Evolutionary conservation across 2,329 filamentous ascomycete genomes (phyloP).

Genomic region (Cercospora nicotianae): DNA sequence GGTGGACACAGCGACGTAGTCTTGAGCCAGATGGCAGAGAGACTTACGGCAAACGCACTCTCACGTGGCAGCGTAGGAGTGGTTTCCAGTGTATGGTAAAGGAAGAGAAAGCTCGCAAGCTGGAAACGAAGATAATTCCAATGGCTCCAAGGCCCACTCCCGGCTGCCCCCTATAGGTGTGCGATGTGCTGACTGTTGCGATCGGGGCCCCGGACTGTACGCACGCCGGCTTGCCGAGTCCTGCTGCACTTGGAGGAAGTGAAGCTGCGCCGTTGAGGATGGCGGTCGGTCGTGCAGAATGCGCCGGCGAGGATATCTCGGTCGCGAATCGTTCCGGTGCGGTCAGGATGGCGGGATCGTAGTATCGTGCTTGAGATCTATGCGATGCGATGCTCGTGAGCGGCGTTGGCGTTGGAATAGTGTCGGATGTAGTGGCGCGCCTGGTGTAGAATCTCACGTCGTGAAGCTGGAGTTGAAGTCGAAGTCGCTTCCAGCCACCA

Average conservation of each 20-base stretch:
- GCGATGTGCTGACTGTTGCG: not conserved
- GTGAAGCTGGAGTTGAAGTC: slow-evolving; percentile 13
- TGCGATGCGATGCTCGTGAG: slow-evolving; percentile 10
- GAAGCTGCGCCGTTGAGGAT: not conserved
- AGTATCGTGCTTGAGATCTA: not conserved
- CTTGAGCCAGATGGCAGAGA: slow-evolving; percentile 7
- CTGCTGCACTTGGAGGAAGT: not conserved
- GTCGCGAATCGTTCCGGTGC: not conserved
- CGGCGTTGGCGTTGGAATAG: not conserved
- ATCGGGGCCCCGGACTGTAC: not conserved
- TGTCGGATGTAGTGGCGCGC: slow-evolving; percentile 2
- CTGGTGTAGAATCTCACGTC: not conserved
- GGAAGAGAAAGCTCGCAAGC: slow-evolving; percentile 14
- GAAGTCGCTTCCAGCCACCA: not conserved
- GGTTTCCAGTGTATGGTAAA: not conserved
- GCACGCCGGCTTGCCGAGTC: not conserved
- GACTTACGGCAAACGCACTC: slow-evolving; percentile 2
- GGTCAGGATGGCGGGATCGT: not conserved
- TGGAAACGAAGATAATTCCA: not conserved
- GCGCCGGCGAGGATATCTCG: slow-evolving; percentile 11
- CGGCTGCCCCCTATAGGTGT: slow-evolving; percentile 9
- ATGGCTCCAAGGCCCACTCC: not conserved
- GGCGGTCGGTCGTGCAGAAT: slow-evolving; percentile 2
- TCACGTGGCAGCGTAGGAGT: slow-evolving; percentile 6
- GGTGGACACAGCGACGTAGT: not conserved